Conservation (phyloP, 2,329 filamentous ascomycete species). For the Xylaria sp. region DNA sequence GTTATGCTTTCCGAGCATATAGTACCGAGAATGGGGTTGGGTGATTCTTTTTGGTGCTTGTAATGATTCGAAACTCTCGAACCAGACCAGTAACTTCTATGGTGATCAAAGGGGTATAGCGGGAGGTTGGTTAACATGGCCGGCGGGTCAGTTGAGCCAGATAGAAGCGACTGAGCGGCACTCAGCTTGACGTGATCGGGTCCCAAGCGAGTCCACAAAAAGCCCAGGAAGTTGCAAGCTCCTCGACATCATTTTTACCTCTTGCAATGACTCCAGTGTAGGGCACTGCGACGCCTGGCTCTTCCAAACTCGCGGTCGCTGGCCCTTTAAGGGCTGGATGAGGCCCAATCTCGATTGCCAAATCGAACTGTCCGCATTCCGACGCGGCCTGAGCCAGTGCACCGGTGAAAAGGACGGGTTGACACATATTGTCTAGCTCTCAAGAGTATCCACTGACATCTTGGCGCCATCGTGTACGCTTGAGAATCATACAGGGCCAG, state of each 20-base stretch:
- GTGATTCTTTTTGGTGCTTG: neutral
- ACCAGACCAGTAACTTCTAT: slow-evolving; percentile 1
- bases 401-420: too few species aligned
- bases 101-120: slow-evolving; percentile 8
- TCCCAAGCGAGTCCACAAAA: too few species aligned
- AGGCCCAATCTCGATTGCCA: too few species aligned
- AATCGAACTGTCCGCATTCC: too few species aligned
- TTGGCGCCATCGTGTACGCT: neutral
- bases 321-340: too few species aligned
- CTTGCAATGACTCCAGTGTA: slow-evolving; percentile 15
- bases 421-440: too few species aligned
- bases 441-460: too few species aligned
- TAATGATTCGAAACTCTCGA: slow-evolving; percentile 7
- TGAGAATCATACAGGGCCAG: too few species aligned
- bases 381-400: too few species aligned
- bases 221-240: too few species aligned
- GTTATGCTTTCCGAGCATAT: neutral
- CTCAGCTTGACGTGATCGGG: neutral
- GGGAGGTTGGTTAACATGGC: neutral
- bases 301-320: neutral
- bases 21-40: slow-evolving; percentile 5
- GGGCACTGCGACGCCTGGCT: too few species aligned
- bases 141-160: neutral
- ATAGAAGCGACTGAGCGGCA: slow-evolving; percentile 3
- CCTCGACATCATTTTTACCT: too few species aligned